Base-by-base conservation (phyloP, 2,329 filamentous ascomycete genomes). In the Grosmannia clavigera region DNA sequence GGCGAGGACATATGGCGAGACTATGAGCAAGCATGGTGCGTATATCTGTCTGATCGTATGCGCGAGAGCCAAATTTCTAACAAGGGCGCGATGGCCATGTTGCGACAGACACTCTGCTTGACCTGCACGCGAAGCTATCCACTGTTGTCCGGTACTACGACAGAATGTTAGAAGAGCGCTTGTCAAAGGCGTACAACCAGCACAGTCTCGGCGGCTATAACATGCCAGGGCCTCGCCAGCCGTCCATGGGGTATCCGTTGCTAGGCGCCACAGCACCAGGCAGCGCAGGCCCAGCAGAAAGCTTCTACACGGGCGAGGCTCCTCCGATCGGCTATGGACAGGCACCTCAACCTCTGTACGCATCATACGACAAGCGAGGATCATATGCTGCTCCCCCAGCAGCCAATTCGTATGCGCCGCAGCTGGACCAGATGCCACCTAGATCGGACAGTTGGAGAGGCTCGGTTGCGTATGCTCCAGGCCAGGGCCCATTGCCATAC, bases 71-170 rank as follows among this genome's bases (percentile, higher is more conserved):
- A 7, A 1, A n/a, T 7, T 52, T 7, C 35, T 56, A 19, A 43
- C 35, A 5, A 19, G 50, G 10, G 27, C 25, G 27, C 25, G 4
- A 19, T 19, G 25, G n/a, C 50, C 57, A 48, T 19, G 19, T 43
- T 19, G 16, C 48, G 35, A 22, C 16, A 94, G 92, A 99, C 71
- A 94, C 92, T 0, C 79, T 99, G 11, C 81, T 97, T 29, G 94
- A 99, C 71, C 78, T 99, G 0, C 94, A 99, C 70, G 88, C 91
- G 22, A 99, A 99, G 71, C 78, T 99, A 29, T 94, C 92, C 0
- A 96, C 92, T 0, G 94, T 97, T 31, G 94, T 99, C 5, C 84
- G 94, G 40, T 97, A 97, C 70, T 99, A 99, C 70, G 94, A 99
- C 72, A 85, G 91, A 50, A 97, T 99, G 94, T 80, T 99, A 19